Evolutionary conservation across 495 filamentous ascomycete species (phyloP).

Genomic region (Xylaria grammica): DNA sequence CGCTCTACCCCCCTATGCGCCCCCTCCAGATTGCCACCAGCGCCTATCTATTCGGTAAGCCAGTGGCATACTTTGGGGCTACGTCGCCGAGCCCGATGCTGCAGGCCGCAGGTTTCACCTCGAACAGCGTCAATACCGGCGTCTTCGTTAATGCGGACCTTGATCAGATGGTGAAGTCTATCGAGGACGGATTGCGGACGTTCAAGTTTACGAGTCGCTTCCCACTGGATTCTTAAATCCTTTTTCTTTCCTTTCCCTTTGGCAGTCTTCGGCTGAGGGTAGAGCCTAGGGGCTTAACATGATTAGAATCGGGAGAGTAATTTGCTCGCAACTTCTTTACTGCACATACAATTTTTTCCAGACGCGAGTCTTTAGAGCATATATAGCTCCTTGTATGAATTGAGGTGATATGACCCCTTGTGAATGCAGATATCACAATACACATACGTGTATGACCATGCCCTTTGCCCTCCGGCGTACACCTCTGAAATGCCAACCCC

Average conservation of each 20-base stretch:
- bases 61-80: conserved; percentile 66
- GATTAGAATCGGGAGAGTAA: background rate
- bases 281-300: background rate
- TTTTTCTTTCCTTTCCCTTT: too few species aligned
- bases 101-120: conserved; percentile 44
- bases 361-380: conserved; percentile 15
- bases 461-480: too few species aligned
- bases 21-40: conserved; percentile 69
- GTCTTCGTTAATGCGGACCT: conserved; percentile 54
- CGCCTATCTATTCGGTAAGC: conserved; percentile 75
- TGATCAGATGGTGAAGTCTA: conserved; percentile 43
- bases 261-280: too few species aligned
- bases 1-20: conserved; percentile 67
- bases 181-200: conserved; percentile 65
- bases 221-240: conserved; percentile 49
- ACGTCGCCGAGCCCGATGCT: conserved; percentile 46
- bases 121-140: conserved; percentile 44
- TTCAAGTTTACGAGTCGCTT: conserved; percentile 69
- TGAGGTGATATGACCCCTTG: too few species aligned
- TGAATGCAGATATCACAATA: too few species aligned
- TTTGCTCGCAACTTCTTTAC: background rate
- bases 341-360: conserved; percentile 2
- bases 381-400: too few species aligned
- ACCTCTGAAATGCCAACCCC: too few species aligned
- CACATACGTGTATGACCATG: too few species aligned